Conservation (phyloP, 148 eudicot species). For the Linanthus parryae region DNA sequence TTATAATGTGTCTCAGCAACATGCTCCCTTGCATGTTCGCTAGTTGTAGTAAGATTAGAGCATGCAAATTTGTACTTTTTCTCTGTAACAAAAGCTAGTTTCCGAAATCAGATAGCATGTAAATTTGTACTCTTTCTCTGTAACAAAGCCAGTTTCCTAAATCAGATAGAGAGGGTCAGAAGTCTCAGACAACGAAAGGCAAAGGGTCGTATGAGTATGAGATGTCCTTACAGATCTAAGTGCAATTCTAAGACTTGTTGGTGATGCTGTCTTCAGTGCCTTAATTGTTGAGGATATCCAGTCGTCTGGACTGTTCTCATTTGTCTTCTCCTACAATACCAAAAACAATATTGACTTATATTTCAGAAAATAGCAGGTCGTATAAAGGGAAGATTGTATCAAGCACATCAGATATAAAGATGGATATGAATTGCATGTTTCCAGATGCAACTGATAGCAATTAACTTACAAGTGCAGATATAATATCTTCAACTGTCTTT, state of each 20-base stretch:
- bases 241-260: constrained; percentile 82
- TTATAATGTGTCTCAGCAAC: too few species aligned
- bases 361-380: background rate
- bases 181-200: background rate
- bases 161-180: too few species aligned
- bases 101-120: too few species aligned
- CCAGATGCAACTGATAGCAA: constrained; percentile 1
- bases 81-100: too few species aligned
- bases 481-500: constrained; percentile 71
- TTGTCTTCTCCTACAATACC: constrained; percentile 54
- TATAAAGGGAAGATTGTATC: background rate
- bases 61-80: too few species aligned
- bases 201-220: background rate
- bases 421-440: background rate
- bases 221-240: constrained; percentile 70
- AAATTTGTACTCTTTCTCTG: too few species aligned
- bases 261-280: constrained; percentile 78
- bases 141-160: too few species aligned
- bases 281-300: constrained; percentile 70
- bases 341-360: background rate
- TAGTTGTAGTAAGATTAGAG: too few species aligned
- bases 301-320: constrained; percentile 36
- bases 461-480: constrained; percentile 65
- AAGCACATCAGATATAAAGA: background rate
- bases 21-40: too few species aligned